Conservation (phyloP, 192 early-diverging fungal species). For the Umbelopsis isabellina region DNA sequence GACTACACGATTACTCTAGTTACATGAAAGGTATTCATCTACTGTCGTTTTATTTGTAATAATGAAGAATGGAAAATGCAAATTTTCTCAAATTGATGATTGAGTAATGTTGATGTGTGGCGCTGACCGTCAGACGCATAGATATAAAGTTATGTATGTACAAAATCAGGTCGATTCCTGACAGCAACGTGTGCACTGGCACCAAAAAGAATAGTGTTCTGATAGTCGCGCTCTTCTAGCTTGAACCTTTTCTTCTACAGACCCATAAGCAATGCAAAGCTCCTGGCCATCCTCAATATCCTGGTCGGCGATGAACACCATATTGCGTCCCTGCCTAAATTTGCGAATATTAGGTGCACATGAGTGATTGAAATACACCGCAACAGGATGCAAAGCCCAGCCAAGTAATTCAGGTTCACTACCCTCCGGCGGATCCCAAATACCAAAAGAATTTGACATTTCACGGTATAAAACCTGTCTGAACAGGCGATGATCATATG, state of each 20-base stretch:
- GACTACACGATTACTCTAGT: too few relatives aligned
- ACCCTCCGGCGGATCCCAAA: conserved; percentile 57
- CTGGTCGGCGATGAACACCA: conserved; percentile 51
- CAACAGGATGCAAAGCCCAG: conserved; percentile 63
- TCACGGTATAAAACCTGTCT: conserved; percentile 62
- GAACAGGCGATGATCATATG: conserved; percentile 47
- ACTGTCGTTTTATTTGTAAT: too few relatives aligned
- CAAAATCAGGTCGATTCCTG: conserved; percentile 34
- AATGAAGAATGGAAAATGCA: too few relatives aligned
- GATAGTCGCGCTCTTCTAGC: conserved; percentile 49
- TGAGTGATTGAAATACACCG: conserved; percentile 72
- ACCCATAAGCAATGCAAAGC: conserved; percentile 67
- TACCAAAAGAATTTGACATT: conserved; percentile 71
- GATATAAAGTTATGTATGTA: neutral
- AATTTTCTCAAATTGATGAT: too few relatives aligned
- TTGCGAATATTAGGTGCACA: conserved; percentile 64
- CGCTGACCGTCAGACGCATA: too few relatives aligned
- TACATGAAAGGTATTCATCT: too few relatives aligned
- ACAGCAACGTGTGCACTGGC: conserved; percentile 57
- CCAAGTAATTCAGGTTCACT: conserved; percentile 56
- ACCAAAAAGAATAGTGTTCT: conserved; percentile 66
- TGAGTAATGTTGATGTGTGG: too few relatives aligned
- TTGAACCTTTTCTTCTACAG: conserved; percentile 40
- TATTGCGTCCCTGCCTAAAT: conserved; percentile 42
- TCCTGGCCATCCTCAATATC: conserved; percentile 57